phyloP scores from a whole-genome alignment of 257 asterid species.

The Jasminum sambac region DNA sequence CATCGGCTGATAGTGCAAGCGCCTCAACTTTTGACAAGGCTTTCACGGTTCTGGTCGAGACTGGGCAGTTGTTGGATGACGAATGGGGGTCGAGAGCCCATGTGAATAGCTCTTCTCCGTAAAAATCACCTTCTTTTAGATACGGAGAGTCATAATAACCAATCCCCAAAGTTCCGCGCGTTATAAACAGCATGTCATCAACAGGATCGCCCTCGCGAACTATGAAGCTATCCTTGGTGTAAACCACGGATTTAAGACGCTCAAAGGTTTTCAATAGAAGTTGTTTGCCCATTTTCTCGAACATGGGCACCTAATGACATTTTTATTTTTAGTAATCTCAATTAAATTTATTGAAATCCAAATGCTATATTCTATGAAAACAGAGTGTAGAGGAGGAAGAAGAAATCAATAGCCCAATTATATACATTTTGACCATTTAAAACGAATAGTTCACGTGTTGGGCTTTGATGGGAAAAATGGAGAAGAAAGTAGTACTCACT shows the following conservation, averaged over 20 bases:
- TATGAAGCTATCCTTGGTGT: conserved; percentile 23
- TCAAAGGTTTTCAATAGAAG: conserved; percentile 23
- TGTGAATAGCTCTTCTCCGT: conserved; percentile 22
- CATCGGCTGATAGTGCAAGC: conserved; percentile 22
- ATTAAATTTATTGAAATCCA: background rate
- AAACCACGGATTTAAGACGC: conserved; percentile 23
- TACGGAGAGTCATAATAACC: conserved; percentile 7
- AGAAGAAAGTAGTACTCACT: conserved; percentile 41
- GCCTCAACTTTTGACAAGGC: conserved; percentile 15
- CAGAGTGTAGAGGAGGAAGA: background rate
- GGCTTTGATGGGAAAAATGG: too few species aligned
- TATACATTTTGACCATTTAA: too few species aligned
- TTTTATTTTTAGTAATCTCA: too few species aligned
- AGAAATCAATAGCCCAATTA: background rate
- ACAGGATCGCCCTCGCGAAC: conserved; percentile 22
- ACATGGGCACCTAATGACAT: conserved; percentile 78
- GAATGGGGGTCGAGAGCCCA: conserved; percentile 22
- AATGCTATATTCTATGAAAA: background rate
- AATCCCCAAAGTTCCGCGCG: conserved; percentile 22
- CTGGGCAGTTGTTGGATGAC: conserved; percentile 9
- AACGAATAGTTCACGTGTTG: too few species aligned
- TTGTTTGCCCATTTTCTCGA: conserved; percentile 23
- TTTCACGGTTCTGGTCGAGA: conserved; percentile 15
- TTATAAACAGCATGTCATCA: conserved; percentile 25
- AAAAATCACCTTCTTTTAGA: conserved; percentile 20